These are phyloP conservation scores for Agrostemma githago DNA, from an alignment of 148 eudicot species.

Conservation along the genomic window DNA sequence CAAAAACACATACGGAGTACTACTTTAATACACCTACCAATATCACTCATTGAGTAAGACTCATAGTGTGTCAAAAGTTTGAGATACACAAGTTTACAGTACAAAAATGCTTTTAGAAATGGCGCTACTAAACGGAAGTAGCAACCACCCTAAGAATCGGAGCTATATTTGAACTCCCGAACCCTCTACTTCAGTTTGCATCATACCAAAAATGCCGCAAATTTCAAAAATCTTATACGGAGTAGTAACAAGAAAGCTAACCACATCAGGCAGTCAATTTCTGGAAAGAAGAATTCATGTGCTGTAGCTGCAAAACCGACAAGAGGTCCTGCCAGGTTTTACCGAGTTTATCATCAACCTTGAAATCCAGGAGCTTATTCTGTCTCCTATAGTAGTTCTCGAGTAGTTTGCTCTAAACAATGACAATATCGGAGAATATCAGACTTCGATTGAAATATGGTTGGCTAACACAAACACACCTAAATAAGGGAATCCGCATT, in stretches of 20 bases:
- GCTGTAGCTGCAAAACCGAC: slow-evolving; percentile 81
- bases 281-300: slow-evolving; percentile 51
- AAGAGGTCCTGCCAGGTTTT: slow-evolving; percentile 81
- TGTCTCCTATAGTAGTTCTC: slow-evolving; percentile 78
- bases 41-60: neutral
- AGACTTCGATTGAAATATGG: neutral
- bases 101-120: slow-evolving; percentile 25
- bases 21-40: too few relatives aligned
- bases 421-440: neutral
- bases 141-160: slow-evolving; percentile 10
- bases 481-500: too few relatives aligned
- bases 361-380: slow-evolving; percentile 70
- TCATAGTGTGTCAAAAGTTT: neutral
- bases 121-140: slow-evolving; percentile 13
- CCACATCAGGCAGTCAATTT: slow-evolving; percentile 54
- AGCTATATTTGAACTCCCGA: slow-evolving; percentile 15
- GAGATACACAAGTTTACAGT: slow-evolving; percentile 13
- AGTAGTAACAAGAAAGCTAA: neutral
- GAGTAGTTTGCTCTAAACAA: slow-evolving; percentile 58
- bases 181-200: slow-evolving; percentile 12
- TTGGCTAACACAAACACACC: neutral
- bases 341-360: slow-evolving; percentile 67
- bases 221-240: neutral
- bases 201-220: slow-evolving; percentile 21
- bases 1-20: neutral